These are phyloP conservation scores for Calonectria pseudoreteaudii DNA, from an alignment of 2,329 filamentous ascomycete species.

Conservation along the genomic window DNA sequence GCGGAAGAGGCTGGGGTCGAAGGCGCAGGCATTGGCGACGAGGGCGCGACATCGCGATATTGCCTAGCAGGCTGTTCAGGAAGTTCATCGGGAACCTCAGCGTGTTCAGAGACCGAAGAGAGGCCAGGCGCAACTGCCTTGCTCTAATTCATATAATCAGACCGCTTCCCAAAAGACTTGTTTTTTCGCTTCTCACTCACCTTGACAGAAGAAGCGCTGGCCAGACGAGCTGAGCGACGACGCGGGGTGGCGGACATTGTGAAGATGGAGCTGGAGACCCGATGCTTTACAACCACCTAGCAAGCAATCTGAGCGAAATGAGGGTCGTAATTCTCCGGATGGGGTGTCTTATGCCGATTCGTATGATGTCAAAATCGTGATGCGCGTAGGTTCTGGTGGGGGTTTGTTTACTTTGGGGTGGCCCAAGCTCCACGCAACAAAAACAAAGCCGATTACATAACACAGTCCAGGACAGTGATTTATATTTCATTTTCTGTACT, in stretches of 20 bases:
- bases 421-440: conserved; percentile 43
- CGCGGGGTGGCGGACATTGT: conserved; percentile 54
- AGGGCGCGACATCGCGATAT: conserved; percentile 47
- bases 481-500: conserved; percentile 23
- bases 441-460: conserved; percentile 17
- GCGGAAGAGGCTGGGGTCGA: conserved; percentile 74
- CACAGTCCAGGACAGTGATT: not conserved
- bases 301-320: conserved; percentile 38
- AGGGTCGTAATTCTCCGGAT: conserved; percentile 38
- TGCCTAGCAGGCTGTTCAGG: conserved; percentile 40
- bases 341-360: conserved; percentile 39
- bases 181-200: conserved; percentile 39
- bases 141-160: conserved; percentile 37
- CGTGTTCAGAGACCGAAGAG: conserved; percentile 57
- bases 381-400: conserved; percentile 41
- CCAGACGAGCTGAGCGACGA: conserved; percentile 59
- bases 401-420: conserved; percentile 46
- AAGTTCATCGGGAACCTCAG: conserved; percentile 51
- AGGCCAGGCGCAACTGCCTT: conserved; percentile 50
- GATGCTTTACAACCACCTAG: conserved; percentile 30
- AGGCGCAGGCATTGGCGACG: conserved; percentile 52
- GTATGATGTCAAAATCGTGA: conserved; percentile 46
- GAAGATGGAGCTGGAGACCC: conserved; percentile 28
- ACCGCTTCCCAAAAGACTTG: conserved; percentile 5
- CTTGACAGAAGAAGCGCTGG: conserved; percentile 49